These are phyloP conservation scores for Sporothrix pseudoabietina DNA, from an alignment of 2,329 filamentous ascomycete species.

Conservation along the genomic window DNA sequence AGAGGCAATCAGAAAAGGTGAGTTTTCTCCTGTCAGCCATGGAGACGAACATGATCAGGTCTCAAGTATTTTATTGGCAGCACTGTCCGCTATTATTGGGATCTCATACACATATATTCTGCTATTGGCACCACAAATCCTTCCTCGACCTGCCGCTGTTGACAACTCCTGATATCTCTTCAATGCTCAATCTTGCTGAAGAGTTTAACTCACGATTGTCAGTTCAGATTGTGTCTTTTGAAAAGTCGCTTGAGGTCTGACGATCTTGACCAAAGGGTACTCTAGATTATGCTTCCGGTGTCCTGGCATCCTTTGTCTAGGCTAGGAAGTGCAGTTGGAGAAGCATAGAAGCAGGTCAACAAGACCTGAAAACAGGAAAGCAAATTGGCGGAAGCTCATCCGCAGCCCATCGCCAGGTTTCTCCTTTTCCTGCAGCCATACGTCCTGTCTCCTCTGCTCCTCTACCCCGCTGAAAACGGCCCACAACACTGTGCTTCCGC, in stretches of 20 bases:
- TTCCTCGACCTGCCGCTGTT: background rate
- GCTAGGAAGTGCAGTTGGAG: background rate
- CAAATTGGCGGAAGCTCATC: background rate
- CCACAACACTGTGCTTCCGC: background rate
- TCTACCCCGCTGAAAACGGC: background rate
- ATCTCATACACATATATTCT: too few relatives aligned
- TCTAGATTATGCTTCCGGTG: background rate
- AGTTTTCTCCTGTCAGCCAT: background rate
- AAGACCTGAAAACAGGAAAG: background rate
- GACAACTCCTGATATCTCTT: background rate
- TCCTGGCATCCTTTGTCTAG: background rate
- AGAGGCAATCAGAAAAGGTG: background rate
- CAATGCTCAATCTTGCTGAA: background rate
- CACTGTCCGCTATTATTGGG: too few relatives aligned
- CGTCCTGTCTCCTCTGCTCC: too few relatives aligned
- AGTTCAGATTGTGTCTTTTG: background rate
- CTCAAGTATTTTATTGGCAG: too few relatives aligned
- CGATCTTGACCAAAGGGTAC: background rate
- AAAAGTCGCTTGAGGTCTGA: background rate
- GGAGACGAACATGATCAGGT: background rate
- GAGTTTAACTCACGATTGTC: background rate
- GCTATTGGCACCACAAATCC: too few relatives aligned
- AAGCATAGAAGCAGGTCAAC: background rate
- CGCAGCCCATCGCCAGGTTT: background rate
- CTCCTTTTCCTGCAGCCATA: background rate